Evolutionary conservation across 1,284 basidiomycete genomes (phyloP).

Genomic region (Kwoniella shivajii): DNA sequence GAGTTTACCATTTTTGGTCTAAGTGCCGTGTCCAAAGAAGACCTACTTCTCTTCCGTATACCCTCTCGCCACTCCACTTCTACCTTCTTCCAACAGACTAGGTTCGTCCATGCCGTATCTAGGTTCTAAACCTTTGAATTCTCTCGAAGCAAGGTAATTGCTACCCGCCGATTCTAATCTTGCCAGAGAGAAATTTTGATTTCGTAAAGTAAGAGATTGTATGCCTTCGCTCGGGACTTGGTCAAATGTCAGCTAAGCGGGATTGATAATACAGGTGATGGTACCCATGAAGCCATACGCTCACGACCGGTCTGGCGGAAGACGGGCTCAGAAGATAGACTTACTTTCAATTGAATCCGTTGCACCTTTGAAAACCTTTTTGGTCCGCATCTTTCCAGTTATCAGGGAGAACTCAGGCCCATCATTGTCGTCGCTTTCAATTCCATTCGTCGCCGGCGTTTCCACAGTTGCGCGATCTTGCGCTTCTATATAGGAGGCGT

Average conservation of each 20-base stretch:
- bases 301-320: too few relatives aligned
- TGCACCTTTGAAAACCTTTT: conserved; percentile 26
- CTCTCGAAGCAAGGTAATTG: conserved; percentile 51
- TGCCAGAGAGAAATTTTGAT: conserved; percentile 61
- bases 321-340: too few relatives aligned
- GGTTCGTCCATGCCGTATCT: conserved; percentile 79
- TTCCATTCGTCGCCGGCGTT: background rate
- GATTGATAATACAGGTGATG: too few relatives aligned
- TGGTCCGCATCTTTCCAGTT: conserved; percentile 81
- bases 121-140: conserved; percentile 81
- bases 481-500: conserved; percentile 5
- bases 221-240: conserved; percentile 6
- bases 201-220: conserved; percentile 61
- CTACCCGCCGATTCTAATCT: conserved; percentile 73
- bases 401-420: conserved; percentile 81
- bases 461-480: conserved; percentile 12
- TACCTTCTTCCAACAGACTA: conserved; percentile 79
- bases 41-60: conserved; percentile 61
- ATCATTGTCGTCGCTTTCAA: conserved; percentile 54
- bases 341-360: conserved; percentile 1
- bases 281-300: too few relatives aligned
- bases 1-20: too few relatives aligned
- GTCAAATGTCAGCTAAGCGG: background rate
- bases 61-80: conserved; percentile 84
- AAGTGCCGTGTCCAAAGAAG: too few relatives aligned